Base-by-base conservation (phyloP, 164 flowering plant species). In the Warburgia ugandensis region DNA sequence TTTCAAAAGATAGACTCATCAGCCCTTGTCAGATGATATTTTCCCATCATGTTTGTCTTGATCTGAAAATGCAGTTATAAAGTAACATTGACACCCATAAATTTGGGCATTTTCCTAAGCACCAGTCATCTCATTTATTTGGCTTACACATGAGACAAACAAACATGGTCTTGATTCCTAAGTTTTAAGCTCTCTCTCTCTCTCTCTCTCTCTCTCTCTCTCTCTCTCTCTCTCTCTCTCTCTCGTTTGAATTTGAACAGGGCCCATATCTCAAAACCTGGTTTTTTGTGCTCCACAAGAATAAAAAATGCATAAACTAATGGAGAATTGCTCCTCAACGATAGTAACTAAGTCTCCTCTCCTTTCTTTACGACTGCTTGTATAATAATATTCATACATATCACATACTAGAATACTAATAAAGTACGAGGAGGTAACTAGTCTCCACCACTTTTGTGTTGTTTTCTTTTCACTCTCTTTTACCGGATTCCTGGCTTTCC, bases 201-300 rank as follows among this genome's bases (percentile, higher is more conserved):
- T 8, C 11, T 20, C n/a, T n/a, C n/a, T n/a, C n/a, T n/a, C n/a
- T n/a, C n/a, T n/a, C n/a, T n/a, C n/a, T n/a, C n/a, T n/a, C n/a
- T n/a, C n/a, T n/a, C n/a, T n/a, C n/a, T n/a, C n/a, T n/a, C n/a
- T n/a, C n/a, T n/a, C n/a, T n/a, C n/a, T n/a, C n/a, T n/a, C n/a
- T n/a, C n/a, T 32, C 38, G 44, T 62, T 29, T 48, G 25, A 61
- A 60, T 44, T 62, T 30, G 32, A 30, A 55, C 25, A 29, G 39
- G 59, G 53, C 68, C 49, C 71, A 63, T 43, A 43, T 52, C 69
- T 65, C 67, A 69, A 67, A 60, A 57, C 55, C 57, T 57, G n/a
- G n/a, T n/a, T 66, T 59, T 56, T 61, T 60, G 68, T 63, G 48
- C 41, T 48, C 52, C 32, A 30, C 21, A 29, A 52, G 46, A 59